Conservation (phyloP, 306 rosid species). For the Quercus robur region DNA sequence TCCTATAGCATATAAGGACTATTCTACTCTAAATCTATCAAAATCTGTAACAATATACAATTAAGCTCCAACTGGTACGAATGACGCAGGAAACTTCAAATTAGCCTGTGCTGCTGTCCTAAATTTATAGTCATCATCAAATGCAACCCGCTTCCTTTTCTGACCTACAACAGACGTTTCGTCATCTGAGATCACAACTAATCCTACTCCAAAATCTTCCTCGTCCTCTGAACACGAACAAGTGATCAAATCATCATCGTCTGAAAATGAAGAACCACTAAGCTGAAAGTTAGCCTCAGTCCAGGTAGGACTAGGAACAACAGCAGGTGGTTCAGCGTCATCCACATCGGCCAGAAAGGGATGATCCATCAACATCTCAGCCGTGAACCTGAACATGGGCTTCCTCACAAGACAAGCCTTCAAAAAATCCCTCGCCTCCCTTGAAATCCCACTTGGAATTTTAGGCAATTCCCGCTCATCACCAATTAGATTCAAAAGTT, state of each 20-base stretch:
- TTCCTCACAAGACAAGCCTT: constrained; percentile 26
- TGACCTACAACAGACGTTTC: background rate
- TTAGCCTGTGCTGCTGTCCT: too few relatives aligned
- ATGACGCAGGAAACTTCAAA: background rate
- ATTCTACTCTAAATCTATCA: background rate
- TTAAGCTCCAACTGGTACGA: background rate
- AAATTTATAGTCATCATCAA: too few relatives aligned
- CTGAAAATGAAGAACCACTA: background rate
- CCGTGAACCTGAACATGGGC: constrained; percentile 18
- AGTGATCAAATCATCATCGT: background rate
- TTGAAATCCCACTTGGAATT: constrained; percentile 15
- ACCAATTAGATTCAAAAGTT: background rate
- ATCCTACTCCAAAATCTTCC: background rate
- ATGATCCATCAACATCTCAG: constrained; percentile 25
- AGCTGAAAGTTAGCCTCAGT: background rate
- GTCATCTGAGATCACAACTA: background rate
- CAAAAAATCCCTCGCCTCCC: constrained; percentile 12
- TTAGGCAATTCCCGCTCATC: background rate
- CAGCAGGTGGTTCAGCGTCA: background rate
- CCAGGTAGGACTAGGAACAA: background rate
- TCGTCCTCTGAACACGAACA: background rate
- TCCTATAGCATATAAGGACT: background rate
- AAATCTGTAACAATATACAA: background rate
- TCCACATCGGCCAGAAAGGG: background rate
- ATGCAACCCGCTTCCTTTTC: too few relatives aligned